Evolutionary conservation across 768 basidiomycete species (phyloP), one percentile per base, ranked within the genome.

Genomic region (Suillus variegatus): DNA sequence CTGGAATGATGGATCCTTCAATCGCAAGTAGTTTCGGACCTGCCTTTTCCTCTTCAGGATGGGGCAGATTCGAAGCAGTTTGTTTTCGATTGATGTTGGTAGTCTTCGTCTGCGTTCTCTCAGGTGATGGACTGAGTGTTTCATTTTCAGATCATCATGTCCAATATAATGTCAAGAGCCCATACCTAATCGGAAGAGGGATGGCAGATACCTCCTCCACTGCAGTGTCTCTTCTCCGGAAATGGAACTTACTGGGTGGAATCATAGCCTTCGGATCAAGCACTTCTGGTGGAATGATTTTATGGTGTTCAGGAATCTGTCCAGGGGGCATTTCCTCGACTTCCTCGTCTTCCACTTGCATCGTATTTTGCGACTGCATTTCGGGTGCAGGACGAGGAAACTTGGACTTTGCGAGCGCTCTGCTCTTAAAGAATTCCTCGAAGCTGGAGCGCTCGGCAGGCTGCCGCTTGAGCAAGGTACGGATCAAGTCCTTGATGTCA

Each of bases 401-500:
- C 78, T 90, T 94, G 46, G 86, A 89, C 74, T 90, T 92, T 35
- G 84, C 88, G 69, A 92, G 80, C 43, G 90, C 95, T 40, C 83
- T 84, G 68, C 92, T 93, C 61, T 84, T 82, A 75, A 99, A 99
- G 79, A 97, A 98, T 49, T 95, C 93, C 14, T 96, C 93, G 66
- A 96, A 99, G 64, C 84, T 89, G 28, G 94, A 90, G 2, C 97
- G 84, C 73, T 97, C 93, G 0, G 82, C 84, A 0, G 97, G 95
- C 47, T 89, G 86, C 36, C 93, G 88, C 76, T 91, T 94, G 58
- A 99, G 81, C 57, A 99, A 80, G n/a, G 80, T 75, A 20, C 94
- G 85, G 40, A 99, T 94, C 61, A 99, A 88, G 40, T 84, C 84
- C 79, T 99, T 99, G 75, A 99, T 84, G 71, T 97, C 97, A 9